Conservation (phyloP, 345 rosid genomes). For the Cardiospermum halicacabum region DNA sequence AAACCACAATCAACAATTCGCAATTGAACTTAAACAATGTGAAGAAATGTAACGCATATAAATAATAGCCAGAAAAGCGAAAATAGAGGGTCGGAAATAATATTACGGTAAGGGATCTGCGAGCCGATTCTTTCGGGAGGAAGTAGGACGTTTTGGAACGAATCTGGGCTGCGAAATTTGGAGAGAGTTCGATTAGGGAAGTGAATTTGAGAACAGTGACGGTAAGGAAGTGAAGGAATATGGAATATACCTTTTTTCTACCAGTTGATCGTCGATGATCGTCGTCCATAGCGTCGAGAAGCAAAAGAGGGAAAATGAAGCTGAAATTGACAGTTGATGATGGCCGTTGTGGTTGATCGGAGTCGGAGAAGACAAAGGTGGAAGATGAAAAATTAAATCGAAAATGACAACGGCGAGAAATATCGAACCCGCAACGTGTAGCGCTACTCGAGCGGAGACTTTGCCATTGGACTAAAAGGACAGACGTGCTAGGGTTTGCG, state of each 20-base stretch:
- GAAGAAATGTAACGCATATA: neutral
- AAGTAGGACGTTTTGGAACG: slow-evolving; percentile 7
- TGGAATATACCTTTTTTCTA: slow-evolving; percentile 9
- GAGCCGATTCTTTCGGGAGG: neutral
- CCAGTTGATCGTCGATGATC: neutral
- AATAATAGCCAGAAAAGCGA: neutral
- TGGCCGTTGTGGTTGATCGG: too few relatives aligned
- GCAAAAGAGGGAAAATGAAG: too few relatives aligned
- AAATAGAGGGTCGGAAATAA: neutral
- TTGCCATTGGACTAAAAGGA: too few relatives aligned
- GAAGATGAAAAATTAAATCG: too few relatives aligned
- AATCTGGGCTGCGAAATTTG: slow-evolving; percentile 1
- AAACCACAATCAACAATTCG: neutral
- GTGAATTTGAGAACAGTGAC: neutral
- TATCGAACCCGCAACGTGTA: too few relatives aligned
- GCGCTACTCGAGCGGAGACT: too few relatives aligned
- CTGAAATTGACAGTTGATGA: too few relatives aligned
- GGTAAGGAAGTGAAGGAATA: neutral
- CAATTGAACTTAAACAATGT: neutral
- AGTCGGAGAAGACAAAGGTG: too few relatives aligned
- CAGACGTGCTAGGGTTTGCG: too few relatives aligned
- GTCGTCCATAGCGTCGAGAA: slow-evolving; percentile 1
- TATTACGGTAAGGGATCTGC: neutral
- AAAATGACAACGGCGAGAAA: too few relatives aligned
- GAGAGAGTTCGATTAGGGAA: neutral